Percentiles rank a stretch among this genome's conserved stretches.
These are phyloP conservation scores for Thuja plicata DNA, from an alignment of 83 land plant species.

Conservation along the genomic window DNA sequence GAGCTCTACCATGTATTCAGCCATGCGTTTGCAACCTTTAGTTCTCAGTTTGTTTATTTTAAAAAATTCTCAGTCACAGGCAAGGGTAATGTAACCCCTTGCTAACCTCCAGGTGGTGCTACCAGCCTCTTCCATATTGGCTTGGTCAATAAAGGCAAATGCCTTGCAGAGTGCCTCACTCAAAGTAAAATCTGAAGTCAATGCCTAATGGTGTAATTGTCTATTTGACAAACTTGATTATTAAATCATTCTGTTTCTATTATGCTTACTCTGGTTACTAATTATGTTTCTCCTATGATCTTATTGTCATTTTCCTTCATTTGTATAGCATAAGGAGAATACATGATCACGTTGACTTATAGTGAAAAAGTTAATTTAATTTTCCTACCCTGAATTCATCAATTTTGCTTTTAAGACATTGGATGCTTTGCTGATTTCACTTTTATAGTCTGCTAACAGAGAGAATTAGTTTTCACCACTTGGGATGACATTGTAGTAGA, in stretches of 20 bases:
- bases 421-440: background rate
- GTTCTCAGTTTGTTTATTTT: background rate
- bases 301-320: background rate
- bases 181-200: background rate
- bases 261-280: background rate
- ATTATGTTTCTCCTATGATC: background rate
- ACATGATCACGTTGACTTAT: background rate
- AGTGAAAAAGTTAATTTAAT: background rate
- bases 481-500: background rate
- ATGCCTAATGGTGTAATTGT: background rate
- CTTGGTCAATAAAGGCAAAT: background rate
- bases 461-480: background rate
- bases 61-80: background rate
- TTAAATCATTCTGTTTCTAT: background rate
- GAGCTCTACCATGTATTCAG: no score
- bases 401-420: background rate
- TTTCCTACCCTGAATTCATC: background rate
- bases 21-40: background rate
- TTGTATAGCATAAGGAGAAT: background rate
- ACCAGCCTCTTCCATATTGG: background rate
- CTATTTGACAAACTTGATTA: background rate
- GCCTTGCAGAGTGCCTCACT: background rate
- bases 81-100: background rate
- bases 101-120: background rate
- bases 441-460: background rate